Percentiles rank a stretch among this genome's conserved stretches.
Evolutionary conservation across 2,329 filamentous ascomycete species (phyloP).

Genomic region (Madurella fahalii): DNA sequence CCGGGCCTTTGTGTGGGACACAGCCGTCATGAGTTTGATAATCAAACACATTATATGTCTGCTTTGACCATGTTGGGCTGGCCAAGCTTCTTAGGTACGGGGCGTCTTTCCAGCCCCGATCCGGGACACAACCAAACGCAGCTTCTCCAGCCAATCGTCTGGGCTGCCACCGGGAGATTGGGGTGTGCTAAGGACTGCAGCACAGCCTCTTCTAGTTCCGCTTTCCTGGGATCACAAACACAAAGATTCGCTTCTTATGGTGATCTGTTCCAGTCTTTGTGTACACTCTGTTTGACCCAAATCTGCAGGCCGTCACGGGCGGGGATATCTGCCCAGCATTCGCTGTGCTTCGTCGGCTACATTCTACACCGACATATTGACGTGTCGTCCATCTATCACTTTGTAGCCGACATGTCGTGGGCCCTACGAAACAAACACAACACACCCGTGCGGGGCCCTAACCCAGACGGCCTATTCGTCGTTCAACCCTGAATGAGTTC

Average conservation of each 20-base stretch:
- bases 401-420: conserved; percentile 17
- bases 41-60: too few relatives aligned
- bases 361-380: conserved; percentile 27
- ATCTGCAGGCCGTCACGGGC: conserved; percentile 16
- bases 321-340: conserved; percentile 8
- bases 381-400: conserved; percentile 23
- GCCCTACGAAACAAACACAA: conserved; percentile 16
- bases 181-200: conserved; percentile 1
- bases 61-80: too few relatives aligned
- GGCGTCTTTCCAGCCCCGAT: background rate
- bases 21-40: too few relatives aligned
- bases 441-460: conserved; percentile 8
- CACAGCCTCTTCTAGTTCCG: conserved; percentile 11
- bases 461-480: conserved; percentile 13
- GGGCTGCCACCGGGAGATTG: conserved; percentile 7
- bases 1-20: too few relatives aligned
- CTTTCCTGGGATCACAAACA: conserved; percentile 13
- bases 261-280: conserved; percentile 16
- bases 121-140: background rate
- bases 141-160: conserved; percentile 5
- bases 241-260: conserved; percentile 11
- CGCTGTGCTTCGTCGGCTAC: conserved; percentile 7
- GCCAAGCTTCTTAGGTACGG: background rate
- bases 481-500: conserved; percentile 10
- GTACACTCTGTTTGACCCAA: conserved; percentile 25